These are phyloP conservation scores for Xylariales sp. DNA, from an alignment of 2,329 filamentous ascomycete species.

Conservation along the genomic window DNA sequence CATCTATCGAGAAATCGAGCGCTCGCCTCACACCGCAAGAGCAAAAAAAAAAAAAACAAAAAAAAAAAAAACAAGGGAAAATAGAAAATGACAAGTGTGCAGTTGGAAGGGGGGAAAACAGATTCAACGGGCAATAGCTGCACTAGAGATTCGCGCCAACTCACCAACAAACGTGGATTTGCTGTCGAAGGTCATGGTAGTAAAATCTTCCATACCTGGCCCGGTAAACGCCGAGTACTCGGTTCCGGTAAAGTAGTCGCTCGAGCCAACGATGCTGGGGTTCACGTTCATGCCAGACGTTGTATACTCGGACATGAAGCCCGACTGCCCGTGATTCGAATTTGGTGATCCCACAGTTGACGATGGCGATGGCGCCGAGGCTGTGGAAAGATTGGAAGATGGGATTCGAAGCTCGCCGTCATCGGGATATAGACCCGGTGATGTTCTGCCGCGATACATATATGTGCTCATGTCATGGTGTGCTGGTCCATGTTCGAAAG, in stretches of 20 bases:
- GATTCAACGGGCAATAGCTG: conserved; percentile 3
- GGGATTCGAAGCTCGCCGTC: conserved; percentile 63
- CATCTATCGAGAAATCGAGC: not conserved
- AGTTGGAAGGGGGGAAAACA: not conserved
- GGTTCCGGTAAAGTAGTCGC: conserved; percentile 62
- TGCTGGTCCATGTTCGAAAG: conserved; percentile 59
- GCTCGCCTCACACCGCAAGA: not conserved
- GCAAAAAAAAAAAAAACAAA: not conserved
- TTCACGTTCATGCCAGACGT: conserved; percentile 67
- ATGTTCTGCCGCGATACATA: conserved; percentile 60
- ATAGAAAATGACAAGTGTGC: not conserved
- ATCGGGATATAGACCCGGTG: conserved; percentile 62
- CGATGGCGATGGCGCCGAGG: conserved; percentile 72
- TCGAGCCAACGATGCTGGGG: conserved; percentile 71
- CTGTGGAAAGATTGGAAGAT: conserved; percentile 70
- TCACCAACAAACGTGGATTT: conserved; percentile 69
- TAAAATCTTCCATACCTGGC: conserved; percentile 62
- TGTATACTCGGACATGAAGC: conserved; percentile 68
- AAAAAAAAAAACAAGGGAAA: not conserved
- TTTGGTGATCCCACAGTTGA: conserved; percentile 76
- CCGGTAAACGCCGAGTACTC: conserved; percentile 66
- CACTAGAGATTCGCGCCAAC: conserved; percentile 56
- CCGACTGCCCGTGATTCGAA: conserved; percentile 68
- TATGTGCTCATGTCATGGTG: conserved; percentile 60
- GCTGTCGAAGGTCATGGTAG: conserved; percentile 58